Evolutionary conservation across 306 rosid species (phyloP), one percentile per base, ranked within the genome.

Genomic region (Fagus sylvatica): DNA sequence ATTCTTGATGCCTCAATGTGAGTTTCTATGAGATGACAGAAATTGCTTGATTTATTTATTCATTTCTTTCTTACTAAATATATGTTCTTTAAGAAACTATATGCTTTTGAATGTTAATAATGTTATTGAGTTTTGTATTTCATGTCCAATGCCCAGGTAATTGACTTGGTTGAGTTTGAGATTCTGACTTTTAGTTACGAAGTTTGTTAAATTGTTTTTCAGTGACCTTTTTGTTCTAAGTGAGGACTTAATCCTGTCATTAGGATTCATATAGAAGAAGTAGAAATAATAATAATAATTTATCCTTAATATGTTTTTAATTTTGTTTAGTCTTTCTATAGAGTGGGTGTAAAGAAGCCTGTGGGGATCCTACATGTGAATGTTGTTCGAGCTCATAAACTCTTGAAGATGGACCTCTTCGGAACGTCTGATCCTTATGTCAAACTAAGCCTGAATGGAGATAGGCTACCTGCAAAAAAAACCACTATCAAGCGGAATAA

Each of bases 401-500:
- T 94, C 74, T 78, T 92, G 88, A 90, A 86, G 90, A 92, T 84
- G 96, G 98, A 94, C 85, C 41, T 94, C 33, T 64, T 92, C 67
- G 98, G 98, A 82, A 76, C 90, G 69, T 94, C 98, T 53, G 98
- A 94, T 89, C 98, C 98, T 51, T 94, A 90, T 48, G 98, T 92
- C 80, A 92, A 88, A 83, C 85, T 94, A 64, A 87, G 87, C 81
- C 84, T 94, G 16, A 84, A 86, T 8, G 98, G 91, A 48, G 98
- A 91, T 78, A 91, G 87, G 80, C 86, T 90, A 36, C 86, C 97
- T 2, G 76, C 91, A 32, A 94, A 82, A 88, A 89, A 88, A 91
- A 94, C 98, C 55, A 87, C 91, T 7, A 53, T 94, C 78, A 92
- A 90, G 85, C 89, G 82, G 85, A 92, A 78, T 69, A 90, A 88